A percentile compares a stretch with the other conserved stretches of the same genome.
Evolutionary conservation across 139 green algal genomes (phyloP).

Genomic region (Asterochloris sp.): DNA sequence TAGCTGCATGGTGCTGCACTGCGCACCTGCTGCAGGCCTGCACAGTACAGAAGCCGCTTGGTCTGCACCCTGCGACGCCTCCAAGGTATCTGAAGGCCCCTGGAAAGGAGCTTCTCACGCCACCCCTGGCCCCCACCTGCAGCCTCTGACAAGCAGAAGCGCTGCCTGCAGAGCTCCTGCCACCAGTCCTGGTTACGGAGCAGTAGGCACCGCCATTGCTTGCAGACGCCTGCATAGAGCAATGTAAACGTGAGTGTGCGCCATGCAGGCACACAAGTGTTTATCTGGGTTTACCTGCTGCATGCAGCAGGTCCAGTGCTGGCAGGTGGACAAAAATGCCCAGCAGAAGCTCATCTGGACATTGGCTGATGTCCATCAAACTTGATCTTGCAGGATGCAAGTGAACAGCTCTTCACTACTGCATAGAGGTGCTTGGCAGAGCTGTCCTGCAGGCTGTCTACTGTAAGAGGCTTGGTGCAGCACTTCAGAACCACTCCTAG

Average conservation of each 20-base stretch:
- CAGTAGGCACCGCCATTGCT: neutral
- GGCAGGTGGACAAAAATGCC: no score
- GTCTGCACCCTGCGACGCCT: neutral
- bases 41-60: neutral
- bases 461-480: no score
- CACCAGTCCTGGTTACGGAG: neutral
- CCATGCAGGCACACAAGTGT: neutral
- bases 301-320: no score
- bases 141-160: neutral
- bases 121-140: neutral
- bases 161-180: neutral
- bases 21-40: neutral
- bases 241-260: neutral
- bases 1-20: no score
- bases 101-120: neutral
- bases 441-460: no score
- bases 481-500: no score
- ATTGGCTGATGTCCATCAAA: no score
- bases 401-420: no score
- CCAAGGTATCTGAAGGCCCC: constrained; percentile 6
- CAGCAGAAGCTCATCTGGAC: no score
- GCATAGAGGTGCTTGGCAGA: no score
- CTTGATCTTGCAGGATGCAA: no score
- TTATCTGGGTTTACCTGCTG: neutral
- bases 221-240: neutral